These are phyloP conservation scores for Calonectria pauciramosa DNA, from an alignment of 2,329 filamentous ascomycete genomes.

Conservation along the genomic window DNA sequence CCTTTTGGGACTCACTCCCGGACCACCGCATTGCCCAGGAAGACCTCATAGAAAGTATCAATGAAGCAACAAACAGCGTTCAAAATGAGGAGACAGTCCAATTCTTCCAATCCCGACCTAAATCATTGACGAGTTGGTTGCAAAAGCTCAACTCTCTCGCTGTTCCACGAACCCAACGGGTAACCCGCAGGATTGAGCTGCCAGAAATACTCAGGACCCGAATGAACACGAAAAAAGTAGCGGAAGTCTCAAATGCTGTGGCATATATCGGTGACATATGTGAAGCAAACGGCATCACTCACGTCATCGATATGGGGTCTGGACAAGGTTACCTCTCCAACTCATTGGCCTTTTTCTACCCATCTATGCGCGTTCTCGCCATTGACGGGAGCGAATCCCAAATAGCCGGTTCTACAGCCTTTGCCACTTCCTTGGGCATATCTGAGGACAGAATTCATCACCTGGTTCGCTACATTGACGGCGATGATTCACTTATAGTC, in stretches of 20 bases:
- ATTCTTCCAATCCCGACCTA: constrained; percentile 23
- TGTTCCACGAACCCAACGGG: constrained; percentile 38
- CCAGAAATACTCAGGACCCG: constrained; percentile 39
- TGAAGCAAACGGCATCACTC: constrained; percentile 39
- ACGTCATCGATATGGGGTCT: constrained; percentile 45
- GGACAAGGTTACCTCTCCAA: constrained; percentile 50
- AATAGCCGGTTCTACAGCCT: constrained; percentile 43
- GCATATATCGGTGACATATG: constrained; percentile 45
- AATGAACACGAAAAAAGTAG: constrained; percentile 50
- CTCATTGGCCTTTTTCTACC: constrained; percentile 47
- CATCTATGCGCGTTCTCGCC: constrained; percentile 43
- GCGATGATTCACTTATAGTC: constrained; percentile 33
- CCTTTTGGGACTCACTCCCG: constrained; percentile 45
- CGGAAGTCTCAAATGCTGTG: constrained; percentile 46
- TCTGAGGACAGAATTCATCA: constrained; percentile 38
- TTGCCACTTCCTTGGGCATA: constrained; percentile 41
- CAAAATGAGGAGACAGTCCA: constrained; percentile 25
- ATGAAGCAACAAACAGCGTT: constrained; percentile 34
- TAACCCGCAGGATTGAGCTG: constrained; percentile 28
- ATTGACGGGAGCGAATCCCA: constrained; percentile 51
- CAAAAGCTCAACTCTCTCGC: constrained; percentile 40
- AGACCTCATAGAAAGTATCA: constrained; percentile 42
- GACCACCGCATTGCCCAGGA: constrained; percentile 49
- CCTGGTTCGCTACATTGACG: constrained; percentile 47
- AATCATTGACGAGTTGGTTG: constrained; percentile 44